Percentiles rank a stretch among this genome's conserved stretches.
Conservation (phyloP, 108 stramenopile genomes). For the Nitzschia putrida region DNA sequence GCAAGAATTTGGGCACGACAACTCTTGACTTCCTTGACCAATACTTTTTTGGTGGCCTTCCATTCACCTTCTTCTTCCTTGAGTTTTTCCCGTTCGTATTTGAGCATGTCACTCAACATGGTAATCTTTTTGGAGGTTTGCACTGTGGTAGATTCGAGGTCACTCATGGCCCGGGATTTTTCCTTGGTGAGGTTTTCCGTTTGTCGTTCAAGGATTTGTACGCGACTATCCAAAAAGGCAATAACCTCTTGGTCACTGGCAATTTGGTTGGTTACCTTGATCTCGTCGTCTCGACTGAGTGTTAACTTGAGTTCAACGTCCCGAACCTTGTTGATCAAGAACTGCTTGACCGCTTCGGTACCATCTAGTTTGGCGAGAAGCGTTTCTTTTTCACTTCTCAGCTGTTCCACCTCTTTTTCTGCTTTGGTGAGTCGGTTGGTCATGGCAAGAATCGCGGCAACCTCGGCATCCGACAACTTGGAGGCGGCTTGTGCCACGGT, state of each 20-base stretch:
- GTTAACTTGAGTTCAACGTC: conserved; percentile 62
- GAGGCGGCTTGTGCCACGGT: conserved; percentile 75
- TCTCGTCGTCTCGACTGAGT: conserved; percentile 54
- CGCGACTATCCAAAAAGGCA: conserved; percentile 82
- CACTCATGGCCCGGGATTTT: conserved; percentile 43
- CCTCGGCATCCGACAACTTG: conserved; percentile 77
- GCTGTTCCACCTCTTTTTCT: conserved; percentile 52
- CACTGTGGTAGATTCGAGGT: conserved; percentile 37
- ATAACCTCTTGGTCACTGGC: conserved; percentile 88
- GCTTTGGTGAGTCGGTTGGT: conserved; percentile 63
- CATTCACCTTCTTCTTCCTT: conserved; percentile 71
- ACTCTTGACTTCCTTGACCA: conserved; percentile 86
- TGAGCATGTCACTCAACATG: conserved; percentile 76
- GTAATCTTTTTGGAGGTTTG: conserved; percentile 63
- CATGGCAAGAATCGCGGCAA: conserved; percentile 85
- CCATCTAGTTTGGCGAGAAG: conserved; percentile 71
- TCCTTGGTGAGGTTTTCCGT: conserved; percentile 42
- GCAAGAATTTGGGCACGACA: conserved; percentile 72
- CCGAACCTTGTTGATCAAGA: conserved; percentile 67
- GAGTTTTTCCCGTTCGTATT: conserved; percentile 76
- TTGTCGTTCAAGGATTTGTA: conserved; percentile 68
- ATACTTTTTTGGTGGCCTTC: conserved; percentile 77
- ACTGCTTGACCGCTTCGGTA: conserved; percentile 77
- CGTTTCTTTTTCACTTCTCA: conserved; percentile 63
- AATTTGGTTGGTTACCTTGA: conserved; percentile 65